Evolutionary conservation across 768 basidiomycete genomes (phyloP).

Genomic region (Hortiboletus campestris): DNA sequence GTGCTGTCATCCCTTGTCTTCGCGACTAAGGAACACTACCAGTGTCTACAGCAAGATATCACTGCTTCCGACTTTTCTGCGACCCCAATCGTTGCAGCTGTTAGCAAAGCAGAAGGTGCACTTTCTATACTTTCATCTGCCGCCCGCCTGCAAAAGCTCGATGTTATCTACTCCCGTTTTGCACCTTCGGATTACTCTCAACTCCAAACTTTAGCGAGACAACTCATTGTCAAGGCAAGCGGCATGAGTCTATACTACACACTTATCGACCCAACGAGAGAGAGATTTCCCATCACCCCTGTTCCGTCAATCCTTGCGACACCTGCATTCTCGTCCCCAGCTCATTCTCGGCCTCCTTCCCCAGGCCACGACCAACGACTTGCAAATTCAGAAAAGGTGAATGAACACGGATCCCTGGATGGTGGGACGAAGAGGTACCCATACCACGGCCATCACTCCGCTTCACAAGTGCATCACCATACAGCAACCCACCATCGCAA

Average conservation of each 20-base stretch:
- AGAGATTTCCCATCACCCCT: slow-evolving; percentile 55
- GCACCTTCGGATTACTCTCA: slow-evolving; percentile 52
- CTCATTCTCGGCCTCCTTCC: slow-evolving; percentile 34
- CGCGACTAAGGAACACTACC: slow-evolving; percentile 45
- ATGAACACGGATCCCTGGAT: neutral
- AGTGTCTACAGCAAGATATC: slow-evolving; percentile 41
- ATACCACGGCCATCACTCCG: neutral
- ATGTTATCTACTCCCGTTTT: slow-evolving; percentile 63
- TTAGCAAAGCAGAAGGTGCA: slow-evolving; percentile 43
- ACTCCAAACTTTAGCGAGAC: slow-evolving; percentile 50
- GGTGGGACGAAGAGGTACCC: neutral
- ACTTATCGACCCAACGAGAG: slow-evolving; percentile 61
- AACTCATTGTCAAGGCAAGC: slow-evolving; percentile 55
- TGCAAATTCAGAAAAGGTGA: neutral
- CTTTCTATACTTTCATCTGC: slow-evolving; percentile 52
- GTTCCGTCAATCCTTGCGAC: slow-evolving; percentile 34
- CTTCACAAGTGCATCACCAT: slow-evolving; percentile 5
- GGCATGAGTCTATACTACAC: slow-evolving; percentile 65
- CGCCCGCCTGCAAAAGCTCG: slow-evolving; percentile 51
- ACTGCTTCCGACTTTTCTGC: slow-evolving; percentile 36
- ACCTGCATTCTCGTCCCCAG: slow-evolving; percentile 34
- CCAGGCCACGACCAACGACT: slow-evolving; percentile 10
- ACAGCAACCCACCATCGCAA: slow-evolving; percentile 1
- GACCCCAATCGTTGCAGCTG: slow-evolving; percentile 32
- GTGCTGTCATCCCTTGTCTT: slow-evolving; percentile 49